A percentile compares a stretch with the other conserved stretches of the same genome.
phyloP scores from a whole-genome alignment of 345 rosid genomes.

The Euclidium syriacum region DNA sequence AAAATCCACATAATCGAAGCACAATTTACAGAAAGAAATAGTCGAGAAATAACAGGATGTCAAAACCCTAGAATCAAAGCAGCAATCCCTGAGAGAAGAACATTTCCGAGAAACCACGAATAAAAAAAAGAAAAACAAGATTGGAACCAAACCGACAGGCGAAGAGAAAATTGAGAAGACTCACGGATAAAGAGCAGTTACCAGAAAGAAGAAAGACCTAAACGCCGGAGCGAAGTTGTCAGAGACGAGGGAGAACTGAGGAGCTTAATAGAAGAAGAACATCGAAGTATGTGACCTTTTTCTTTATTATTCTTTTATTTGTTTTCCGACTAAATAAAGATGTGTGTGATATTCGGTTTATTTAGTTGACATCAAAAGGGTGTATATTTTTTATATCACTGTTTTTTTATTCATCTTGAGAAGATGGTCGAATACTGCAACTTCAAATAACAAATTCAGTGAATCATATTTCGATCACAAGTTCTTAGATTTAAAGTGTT shows the following conservation, averaged over 20 bases:
- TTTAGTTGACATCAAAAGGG: too few species aligned
- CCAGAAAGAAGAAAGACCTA: neutral
- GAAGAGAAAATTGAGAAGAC: neutral
- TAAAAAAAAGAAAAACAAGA: neutral
- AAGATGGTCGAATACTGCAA: too few species aligned
- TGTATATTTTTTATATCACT: too few species aligned
- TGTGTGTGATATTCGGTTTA: too few species aligned
- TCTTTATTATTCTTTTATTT: neutral
- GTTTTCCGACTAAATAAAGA: neutral
- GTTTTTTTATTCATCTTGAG: too few species aligned
- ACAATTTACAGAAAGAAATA: neutral
- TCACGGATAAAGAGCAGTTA: neutral
- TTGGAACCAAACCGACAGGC: neutral
- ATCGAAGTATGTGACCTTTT: neutral
- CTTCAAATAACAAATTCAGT: too few species aligned
- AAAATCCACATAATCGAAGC: neutral
- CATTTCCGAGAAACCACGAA: neutral
- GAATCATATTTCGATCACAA: too few species aligned
- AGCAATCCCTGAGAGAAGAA: neutral
- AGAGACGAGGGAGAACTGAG: neutral
- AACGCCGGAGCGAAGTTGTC: neutral
- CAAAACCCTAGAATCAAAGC: conserved; percentile 18
- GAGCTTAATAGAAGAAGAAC: neutral
- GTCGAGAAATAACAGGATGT: neutral
- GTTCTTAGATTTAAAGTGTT: too few species aligned